Evolutionary conservation across 768 basidiomycete genomes (phyloP).

Genomic region (Paxillus ammoniavirescens): DNA sequence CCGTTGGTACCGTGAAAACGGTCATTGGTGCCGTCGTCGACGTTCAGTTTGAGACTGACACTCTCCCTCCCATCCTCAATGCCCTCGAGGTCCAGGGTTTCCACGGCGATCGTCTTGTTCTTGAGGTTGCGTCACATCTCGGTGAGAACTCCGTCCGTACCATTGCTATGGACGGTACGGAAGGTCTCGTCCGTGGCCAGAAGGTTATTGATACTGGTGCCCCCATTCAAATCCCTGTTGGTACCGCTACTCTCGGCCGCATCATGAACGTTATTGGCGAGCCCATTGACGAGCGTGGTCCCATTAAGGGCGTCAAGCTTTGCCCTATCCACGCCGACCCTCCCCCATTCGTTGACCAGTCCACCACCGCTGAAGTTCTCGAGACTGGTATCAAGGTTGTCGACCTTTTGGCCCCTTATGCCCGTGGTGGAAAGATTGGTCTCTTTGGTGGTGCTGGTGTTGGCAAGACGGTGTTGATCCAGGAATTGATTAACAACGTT

Average conservation of each 20-base stretch:
- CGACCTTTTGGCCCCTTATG: constrained; percentile 98
- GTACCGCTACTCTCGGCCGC: constrained; percentile 89
- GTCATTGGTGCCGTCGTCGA: constrained; percentile 99
- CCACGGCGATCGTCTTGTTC: constrained; percentile 93
- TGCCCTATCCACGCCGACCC: constrained; percentile 96
- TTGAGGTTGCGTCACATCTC: constrained; percentile 97
- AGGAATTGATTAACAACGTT: constrained; percentile 99
- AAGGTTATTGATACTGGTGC: constrained; percentile 96
- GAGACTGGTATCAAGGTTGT: constrained; percentile 99
- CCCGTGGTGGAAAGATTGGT: constrained; percentile 99
- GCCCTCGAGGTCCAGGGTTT: constrained; percentile 97
- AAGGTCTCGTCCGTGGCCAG: constrained; percentile 99
- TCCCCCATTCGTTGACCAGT: constrained; percentile 96
- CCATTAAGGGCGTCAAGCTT: constrained; percentile 93
- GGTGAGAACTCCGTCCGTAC: constrained; percentile 99
- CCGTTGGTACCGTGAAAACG: constrained; percentile 86
- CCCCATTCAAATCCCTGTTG: constrained; percentile 97
- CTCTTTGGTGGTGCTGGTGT: constrained; percentile 99
- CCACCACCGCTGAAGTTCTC: constrained; percentile 96
- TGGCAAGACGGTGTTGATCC: constrained; percentile 99
- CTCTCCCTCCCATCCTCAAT: constrained; percentile 94
- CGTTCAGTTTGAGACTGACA: constrained; percentile 93
- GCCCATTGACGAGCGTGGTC: constrained; percentile 99
- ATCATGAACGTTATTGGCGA: constrained; percentile 99
- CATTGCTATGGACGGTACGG: constrained; percentile 99